These are phyloP conservation scores for Nelumbo lutea DNA, from an alignment of 164 flowering plant species.

Conservation along the genomic window DNA sequence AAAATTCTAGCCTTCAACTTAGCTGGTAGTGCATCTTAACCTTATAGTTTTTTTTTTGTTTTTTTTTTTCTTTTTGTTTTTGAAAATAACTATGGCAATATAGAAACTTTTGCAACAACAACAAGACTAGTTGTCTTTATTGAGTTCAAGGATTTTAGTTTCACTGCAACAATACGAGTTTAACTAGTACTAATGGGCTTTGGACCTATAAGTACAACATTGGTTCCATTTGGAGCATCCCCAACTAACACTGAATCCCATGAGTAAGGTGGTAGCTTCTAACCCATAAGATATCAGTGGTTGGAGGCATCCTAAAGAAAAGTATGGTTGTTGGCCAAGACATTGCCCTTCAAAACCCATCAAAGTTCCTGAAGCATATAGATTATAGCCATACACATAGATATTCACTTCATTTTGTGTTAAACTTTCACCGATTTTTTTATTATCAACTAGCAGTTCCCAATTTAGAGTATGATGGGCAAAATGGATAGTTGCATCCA, in stretches of 20 bases:
- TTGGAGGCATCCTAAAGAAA: constrained; percentile 30
- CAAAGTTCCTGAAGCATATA: constrained; percentile 28
- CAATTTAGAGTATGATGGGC: too few species aligned
- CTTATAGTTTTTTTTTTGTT: too few species aligned
- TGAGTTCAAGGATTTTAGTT: constrained; percentile 25
- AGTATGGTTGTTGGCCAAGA: constrained; percentile 31
- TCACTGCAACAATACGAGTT: constrained; percentile 19
- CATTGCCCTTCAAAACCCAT: constrained; percentile 36
- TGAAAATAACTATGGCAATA: background rate
- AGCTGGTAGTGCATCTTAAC: too few species aligned
- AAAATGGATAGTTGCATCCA: too few species aligned
- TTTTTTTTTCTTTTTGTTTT: too few species aligned
- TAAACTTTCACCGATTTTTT: too few species aligned
- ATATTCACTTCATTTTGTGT: too few species aligned
- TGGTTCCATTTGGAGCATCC: constrained; percentile 20
- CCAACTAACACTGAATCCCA: constrained; percentile 27
- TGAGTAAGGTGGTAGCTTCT: constrained; percentile 28
- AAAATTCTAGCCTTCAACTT: too few species aligned
- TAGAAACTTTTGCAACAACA: constrained; percentile 15
- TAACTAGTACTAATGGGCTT: constrained; percentile 13
- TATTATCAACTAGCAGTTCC: too few species aligned
- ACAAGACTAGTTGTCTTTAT: constrained; percentile 17
- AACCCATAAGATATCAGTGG: constrained; percentile 28
- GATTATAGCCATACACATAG: constrained; percentile 34
- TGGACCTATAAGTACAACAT: constrained; percentile 17